These are phyloP conservation scores for Alternaria triticina DNA, from an alignment of 2,329 filamentous ascomycete species.

Conservation along the genomic window DNA sequence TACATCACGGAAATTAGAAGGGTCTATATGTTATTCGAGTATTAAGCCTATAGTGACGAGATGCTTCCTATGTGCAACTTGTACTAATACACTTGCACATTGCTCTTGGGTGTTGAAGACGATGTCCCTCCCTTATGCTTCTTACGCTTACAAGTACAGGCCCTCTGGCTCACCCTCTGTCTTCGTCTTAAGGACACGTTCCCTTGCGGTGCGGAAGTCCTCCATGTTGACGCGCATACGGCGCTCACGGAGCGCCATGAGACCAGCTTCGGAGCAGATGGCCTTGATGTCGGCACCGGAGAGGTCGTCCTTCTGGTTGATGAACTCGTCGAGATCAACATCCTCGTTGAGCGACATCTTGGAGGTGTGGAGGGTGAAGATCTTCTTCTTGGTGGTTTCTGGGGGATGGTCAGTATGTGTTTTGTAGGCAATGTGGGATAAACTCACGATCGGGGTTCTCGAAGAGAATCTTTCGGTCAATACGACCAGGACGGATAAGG, in stretches of 20 bases:
- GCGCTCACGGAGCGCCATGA: slow-evolving; percentile 91
- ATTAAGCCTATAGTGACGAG: slow-evolving; percentile 10
- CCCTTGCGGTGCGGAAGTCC: slow-evolving; percentile 90
- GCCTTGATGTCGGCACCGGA: slow-evolving; percentile 98
- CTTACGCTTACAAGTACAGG: slow-evolving; percentile 81
- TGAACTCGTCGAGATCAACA: slow-evolving; percentile 98
- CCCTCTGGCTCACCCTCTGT: slow-evolving; percentile 98
- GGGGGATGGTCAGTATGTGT: slow-evolving; percentile 63
- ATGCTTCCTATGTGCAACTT: neutral
- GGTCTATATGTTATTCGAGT: neutral
- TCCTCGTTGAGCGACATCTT: slow-evolving; percentile 98
- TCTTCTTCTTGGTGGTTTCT: slow-evolving; percentile 96
- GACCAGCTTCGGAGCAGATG: slow-evolving; percentile 95
- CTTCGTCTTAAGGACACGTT: slow-evolving; percentile 97
- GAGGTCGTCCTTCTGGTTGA: slow-evolving; percentile 96
- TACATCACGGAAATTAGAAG: neutral
- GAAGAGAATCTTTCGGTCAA: slow-evolving; percentile 94
- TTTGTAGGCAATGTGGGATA: neutral
- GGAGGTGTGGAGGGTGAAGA: slow-evolving; percentile 95
- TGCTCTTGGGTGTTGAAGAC: slow-evolving; percentile 6
- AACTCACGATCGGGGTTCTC: slow-evolving; percentile 72
- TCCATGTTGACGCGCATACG: slow-evolving; percentile 99
- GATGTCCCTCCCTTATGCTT: neutral
- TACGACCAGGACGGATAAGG: slow-evolving; percentile 94
- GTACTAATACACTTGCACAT: slow-evolving; percentile 28